phyloP scores from a whole-genome alignment of 768 basidiomycete species.

The Mycena vulgaris region DNA sequence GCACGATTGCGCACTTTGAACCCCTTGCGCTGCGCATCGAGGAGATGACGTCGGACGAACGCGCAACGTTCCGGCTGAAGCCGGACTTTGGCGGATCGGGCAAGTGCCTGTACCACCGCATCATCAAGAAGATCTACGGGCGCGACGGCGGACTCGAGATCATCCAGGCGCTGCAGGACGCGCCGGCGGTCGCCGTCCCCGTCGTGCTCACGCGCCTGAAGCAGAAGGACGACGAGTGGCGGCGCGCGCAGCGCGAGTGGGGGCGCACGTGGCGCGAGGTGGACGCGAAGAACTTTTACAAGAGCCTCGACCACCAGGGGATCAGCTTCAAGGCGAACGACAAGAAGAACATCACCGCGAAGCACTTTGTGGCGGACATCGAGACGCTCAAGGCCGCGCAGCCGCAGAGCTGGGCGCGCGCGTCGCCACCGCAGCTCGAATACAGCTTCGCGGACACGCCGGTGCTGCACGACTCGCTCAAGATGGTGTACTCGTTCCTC shows the following conservation, averaged over 20 bases:
- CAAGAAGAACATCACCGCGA: conserved; percentile 92
- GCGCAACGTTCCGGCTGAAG: conserved; percentile 83
- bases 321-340: conserved; percentile 96
- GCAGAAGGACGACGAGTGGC: conserved; percentile 98
- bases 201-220: conserved; percentile 92
- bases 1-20: conserved; percentile 93
- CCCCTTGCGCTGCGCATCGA: conserved; percentile 89
- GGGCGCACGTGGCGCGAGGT: conserved; percentile 97
- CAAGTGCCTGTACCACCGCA: conserved; percentile 91
- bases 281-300: conserved; percentile 98
- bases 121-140: conserved; percentile 95
- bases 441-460: conserved; percentile 83
- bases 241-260: conserved; percentile 94
- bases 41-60: conserved; percentile 91
- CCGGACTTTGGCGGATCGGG: conserved; percentile 92
- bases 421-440: conserved; percentile 71
- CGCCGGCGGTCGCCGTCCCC: conserved; percentile 91
- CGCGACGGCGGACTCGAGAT: conserved; percentile 82
- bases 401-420: conserved; percentile 50
- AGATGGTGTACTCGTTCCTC: conserved; percentile 92
- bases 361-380: conserved; percentile 86
- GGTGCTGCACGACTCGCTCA: conserved; percentile 90
- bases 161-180: conserved; percentile 90
- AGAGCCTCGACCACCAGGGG: conserved; percentile 96
- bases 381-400: conserved; percentile 79